Conservation (phyloP, 164 flowering plant genomes). For the Kingdonia uniflora region DNA sequence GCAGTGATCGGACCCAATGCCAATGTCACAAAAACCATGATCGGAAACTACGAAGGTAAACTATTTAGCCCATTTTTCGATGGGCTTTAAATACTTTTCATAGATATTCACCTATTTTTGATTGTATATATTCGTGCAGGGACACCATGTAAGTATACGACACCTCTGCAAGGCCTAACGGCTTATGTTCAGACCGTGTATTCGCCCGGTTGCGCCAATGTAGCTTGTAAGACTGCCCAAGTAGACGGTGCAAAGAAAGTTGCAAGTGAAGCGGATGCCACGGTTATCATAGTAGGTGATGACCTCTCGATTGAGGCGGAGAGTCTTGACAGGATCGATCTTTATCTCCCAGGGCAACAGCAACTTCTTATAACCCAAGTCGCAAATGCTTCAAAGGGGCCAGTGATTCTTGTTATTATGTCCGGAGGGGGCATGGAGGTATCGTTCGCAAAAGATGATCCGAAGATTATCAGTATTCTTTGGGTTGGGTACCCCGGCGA, state of each 20-base stretch:
- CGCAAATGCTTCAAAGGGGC: conserved; percentile 64
- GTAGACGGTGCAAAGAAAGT: conserved; percentile 44
- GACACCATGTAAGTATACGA: conserved; percentile 71
- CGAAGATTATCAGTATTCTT: conserved; percentile 59
- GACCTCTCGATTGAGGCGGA: conserved; percentile 74
- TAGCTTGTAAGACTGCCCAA: conserved; percentile 40
- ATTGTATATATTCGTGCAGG: conserved; percentile 29
- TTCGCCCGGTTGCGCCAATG: conserved; percentile 52
- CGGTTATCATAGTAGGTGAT: conserved; percentile 66
- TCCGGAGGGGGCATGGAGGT: conserved; percentile 86
- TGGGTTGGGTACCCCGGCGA: conserved; percentile 99
- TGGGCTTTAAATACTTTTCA: too few species aligned
- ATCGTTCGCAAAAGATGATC: conserved; percentile 51
- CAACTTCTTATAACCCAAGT: conserved; percentile 39
- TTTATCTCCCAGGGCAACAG: conserved; percentile 76
- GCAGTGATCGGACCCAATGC: conserved; percentile 97
- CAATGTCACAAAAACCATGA: conserved; percentile 83
- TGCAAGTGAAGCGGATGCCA: conserved; percentile 77
- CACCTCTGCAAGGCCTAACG: conserved; percentile 70
- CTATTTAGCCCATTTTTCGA: too few species aligned
- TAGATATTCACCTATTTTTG: too few species aligned
- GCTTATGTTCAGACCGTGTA: conserved; percentile 37
- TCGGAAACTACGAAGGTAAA: conserved; percentile 83
- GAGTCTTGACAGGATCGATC: conserved; percentile 47
- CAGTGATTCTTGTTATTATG: conserved; percentile 78